These are phyloP conservation scores for Blastocystis sp. DNA, from an alignment of 352 stramenopile species.

Conservation along the genomic window DNA sequence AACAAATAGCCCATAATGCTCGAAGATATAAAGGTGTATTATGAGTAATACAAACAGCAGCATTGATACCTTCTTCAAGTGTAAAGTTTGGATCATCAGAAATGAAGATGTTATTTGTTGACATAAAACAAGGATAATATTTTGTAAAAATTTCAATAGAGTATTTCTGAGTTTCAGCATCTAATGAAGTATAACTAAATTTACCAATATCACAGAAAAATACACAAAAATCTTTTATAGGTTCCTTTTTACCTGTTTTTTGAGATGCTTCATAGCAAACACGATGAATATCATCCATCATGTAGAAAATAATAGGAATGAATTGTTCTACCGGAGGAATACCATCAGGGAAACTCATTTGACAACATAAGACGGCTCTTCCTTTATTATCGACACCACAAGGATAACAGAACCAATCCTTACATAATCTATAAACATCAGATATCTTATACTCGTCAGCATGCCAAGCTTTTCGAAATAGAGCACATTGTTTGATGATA, in stretches of 20 bases:
- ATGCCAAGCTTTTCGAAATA: slow-evolving; percentile 34
- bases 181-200: not conserved
- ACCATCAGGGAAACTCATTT: not conserved
- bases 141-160: slow-evolving; percentile 11
- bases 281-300: slow-evolving; percentile 21
- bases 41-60: slow-evolving; percentile 1
- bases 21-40: slow-evolving; percentile 27
- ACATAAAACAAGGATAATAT: slow-evolving; percentile 28
- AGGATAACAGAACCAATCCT: slow-evolving; percentile 26
- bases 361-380: slow-evolving; percentile 11
- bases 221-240: slow-evolving; percentile 28
- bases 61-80: not conserved
- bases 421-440: no score
- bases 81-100: slow-evolving; percentile 1
- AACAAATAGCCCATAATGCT: slow-evolving; percentile 15
- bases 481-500: slow-evolving; percentile 29
- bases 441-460: slow-evolving; percentile 26
- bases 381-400: slow-evolving; percentile 12
- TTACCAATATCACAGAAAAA: slow-evolving; percentile 5
- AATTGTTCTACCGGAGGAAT: slow-evolving; percentile 26
- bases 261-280: slow-evolving; percentile 18
- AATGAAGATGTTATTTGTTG: slow-evolving; percentile 6
- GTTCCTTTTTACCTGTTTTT: slow-evolving; percentile 1
- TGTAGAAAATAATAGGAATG: slow-evolving; percentile 18
- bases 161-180: slow-evolving; percentile 7